Evolutionary conservation across 805 yeast genomes (phyloP), one percentile per base, ranked within the genome.

Genomic region (Candida namnaoensis): DNA sequence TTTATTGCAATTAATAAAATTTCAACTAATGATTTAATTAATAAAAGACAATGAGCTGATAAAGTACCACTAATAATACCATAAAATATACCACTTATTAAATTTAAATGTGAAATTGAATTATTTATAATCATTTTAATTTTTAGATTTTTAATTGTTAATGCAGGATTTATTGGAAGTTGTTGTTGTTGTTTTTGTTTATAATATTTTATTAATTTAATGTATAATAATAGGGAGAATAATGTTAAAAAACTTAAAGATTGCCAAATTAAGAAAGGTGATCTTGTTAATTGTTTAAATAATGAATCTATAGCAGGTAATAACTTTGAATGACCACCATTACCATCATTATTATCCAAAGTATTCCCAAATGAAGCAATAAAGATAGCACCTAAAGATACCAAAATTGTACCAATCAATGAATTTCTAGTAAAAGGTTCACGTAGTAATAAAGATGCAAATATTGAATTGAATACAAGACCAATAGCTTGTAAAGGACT

Each of bases 401-500:
- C 84, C 19, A 83, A 60, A 1, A 72, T 49, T 0, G 96, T 88
- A 4, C 95, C 95, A 9, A 63, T 43, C 1, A 74, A 62, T 2
- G 88, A 71, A 40, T 62, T 64, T 24, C 49, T 46, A 1, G 90
- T 80, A 57, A 86, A 84, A 1, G 68, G 66, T 54, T 88, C 96
- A 30, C 78, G 68, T 12, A 88, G 72, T 12, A 88, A 60, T 10
- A 85, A 43, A 15, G 82, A 58, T 36, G 93, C 85, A 52, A 87
- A 75, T 2, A 85, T 59, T 0, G 93, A 77, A 60, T 88, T 88
- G 68, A 88, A 88, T 3, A 88, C 88, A n/a, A 88, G 68, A 0
- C 96, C 95, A 24, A 82, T 77, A 25, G 95, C 87, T 57, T 88
- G 96, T 41, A 88, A 62, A 0, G 96, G 95, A 24, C 88, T 80